phyloP scores from a whole-genome alignment of 352 stramenopile genomes.

The Phytopythium litorale region DNA sequence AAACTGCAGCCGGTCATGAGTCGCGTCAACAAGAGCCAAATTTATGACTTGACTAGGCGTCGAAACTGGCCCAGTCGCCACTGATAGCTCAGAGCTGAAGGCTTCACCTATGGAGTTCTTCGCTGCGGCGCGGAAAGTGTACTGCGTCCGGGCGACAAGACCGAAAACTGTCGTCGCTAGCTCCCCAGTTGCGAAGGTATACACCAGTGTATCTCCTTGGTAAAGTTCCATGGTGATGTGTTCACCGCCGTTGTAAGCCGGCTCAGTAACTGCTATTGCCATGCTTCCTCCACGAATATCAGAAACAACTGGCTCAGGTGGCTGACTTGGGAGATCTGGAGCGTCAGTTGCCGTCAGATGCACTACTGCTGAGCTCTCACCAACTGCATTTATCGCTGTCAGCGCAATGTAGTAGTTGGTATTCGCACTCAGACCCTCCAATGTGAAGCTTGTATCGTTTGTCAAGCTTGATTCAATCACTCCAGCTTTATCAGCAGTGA shows the following conservation, averaged over 20 bases:
- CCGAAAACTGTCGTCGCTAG: conserved; percentile 23
- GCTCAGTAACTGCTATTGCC: conserved; percentile 8
- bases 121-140: conserved; percentile 33
- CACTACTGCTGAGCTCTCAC: conserved; percentile 13
- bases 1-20: conserved; percentile 35
- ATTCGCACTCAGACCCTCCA: conserved; percentile 17
- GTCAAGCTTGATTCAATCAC: conserved; percentile 10
- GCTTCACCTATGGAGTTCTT: conserved; percentile 32
- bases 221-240: conserved; percentile 28
- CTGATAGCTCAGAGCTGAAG: conserved; percentile 12
- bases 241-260: conserved; percentile 42
- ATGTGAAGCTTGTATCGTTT: conserved; percentile 6
- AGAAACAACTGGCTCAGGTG: conserved; percentile 11
- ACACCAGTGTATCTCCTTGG: conserved; percentile 10
- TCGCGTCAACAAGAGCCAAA: conserved; percentile 17
- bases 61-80: conserved; percentile 32
- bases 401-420: conserved; percentile 22
- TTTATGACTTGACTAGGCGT: conserved; percentile 26
- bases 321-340: conserved; percentile 18
- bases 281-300: conserved; percentile 26
- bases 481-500: background rate
- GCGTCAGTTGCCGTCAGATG: conserved; percentile 12
- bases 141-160: conserved; percentile 29
- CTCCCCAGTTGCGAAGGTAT: conserved; percentile 20
- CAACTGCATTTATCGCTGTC: conserved; percentile 14